Evolutionary conservation across 2,329 filamentous ascomycete genomes (phyloP), one percentile per base, ranked within the genome.

Genomic region (Venturia asperata): DNA sequence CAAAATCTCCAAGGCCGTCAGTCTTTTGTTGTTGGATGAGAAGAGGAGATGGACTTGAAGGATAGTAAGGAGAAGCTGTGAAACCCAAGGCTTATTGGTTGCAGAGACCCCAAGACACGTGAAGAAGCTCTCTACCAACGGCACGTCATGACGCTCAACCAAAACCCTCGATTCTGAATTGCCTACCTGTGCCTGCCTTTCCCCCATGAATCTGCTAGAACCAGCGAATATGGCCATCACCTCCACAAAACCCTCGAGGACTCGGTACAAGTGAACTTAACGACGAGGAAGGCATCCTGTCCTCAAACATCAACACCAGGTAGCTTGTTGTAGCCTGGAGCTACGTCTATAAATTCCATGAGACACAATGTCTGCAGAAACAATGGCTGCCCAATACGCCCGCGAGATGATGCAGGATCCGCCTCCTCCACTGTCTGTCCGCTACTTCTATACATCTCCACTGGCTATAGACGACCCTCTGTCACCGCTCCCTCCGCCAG

Each of bases 391-490:
- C 52, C 52, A 58, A 15, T 58, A 58, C 19, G 52, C 52, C 19
- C 52, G 52, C 52, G 52, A 58, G 52, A 58, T 58, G 52, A 58
- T 58, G 52, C 52, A 58, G 52, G 74, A 77, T 64, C 69, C 72
- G 2, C 73, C 76, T 39, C 70, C 75, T 24, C 63, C 72, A 4
- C 73, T 77, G 39, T 65, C 70, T 61, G 72, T 74, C 42, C 76
- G 76, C 61, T 96, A 91, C 78, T 96, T 96, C 77, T 96, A 96
- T 75, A 84, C 86, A 17, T 94, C 91, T 13, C 80, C 86, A 15
- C 83, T 93, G 62, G 88, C 91, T 39, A 92, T 96, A 72, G 92
- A 96, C 72, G 92, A 96, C 72, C 91, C 91, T 30, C 82, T 96
- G n/a, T 91, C 89, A 11, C 84, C 88, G 75, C 82, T 77, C 72